Base-by-base conservation (phyloP, 331 rosid species). In the Stylosanthes scabra region DNA sequence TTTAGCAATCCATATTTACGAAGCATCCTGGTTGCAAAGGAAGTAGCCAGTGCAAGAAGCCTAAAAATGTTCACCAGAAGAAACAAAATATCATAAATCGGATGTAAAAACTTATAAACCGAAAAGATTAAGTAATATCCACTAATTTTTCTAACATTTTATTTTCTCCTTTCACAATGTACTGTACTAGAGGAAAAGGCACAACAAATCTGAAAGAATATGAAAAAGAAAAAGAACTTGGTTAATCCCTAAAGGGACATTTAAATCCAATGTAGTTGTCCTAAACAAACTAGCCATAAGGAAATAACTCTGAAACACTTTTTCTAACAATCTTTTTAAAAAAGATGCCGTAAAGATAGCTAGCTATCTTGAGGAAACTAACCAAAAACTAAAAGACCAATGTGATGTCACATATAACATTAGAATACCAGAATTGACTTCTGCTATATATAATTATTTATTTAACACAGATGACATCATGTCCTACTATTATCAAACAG, bases 1-100 rank as follows among this genome's bases (percentile, higher is more conserved):
- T 84, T 91, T 56, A 80, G 79, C 76, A 91, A 71, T 80, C 97
- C 97, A 84, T 88, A 89, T 75, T 79, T 86, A 62, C 89, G 95
- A 69, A 94, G 88, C 96, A 91, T 94, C 84, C 80, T 94, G 64
- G 93, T 89, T 11, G 93, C 93, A 76, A 94, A 94, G 87, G 83
- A 59, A 29, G 96, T 79, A 77, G 91, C 96, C 61, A 94, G 71
- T 25, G 84, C 87, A 83, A 94, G 98, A 84, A 94, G 90, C 97
- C 98, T 61, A 76, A 42, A 62, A 44, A 78, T 81, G 56, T 60
- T 70, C 59, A 72, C 57, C 74, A 70, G 42, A 74, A 69, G 37
- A 69, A 75, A 63, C 73, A 65, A 29, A 39, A 64, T 70, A 72
- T 50, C 76, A 77, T 16, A 57, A 59, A 66, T 59, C 44, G 39